Conservation (phyloP, 768 basidiomycete genomes). For the Mrakia blollopis region DNA sequence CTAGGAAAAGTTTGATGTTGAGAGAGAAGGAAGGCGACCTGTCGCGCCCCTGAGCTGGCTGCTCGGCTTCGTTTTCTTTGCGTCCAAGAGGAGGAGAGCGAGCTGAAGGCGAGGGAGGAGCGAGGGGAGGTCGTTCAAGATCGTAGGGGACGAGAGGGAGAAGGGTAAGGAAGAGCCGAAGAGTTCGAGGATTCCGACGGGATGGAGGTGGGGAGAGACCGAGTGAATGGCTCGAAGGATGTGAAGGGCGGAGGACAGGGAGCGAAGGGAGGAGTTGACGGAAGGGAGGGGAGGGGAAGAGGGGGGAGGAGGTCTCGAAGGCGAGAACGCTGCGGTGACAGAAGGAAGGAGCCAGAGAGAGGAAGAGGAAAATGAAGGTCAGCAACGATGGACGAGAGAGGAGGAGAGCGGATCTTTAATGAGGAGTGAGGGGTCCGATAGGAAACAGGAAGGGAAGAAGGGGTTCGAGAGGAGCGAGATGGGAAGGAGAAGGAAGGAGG, state of each 20-base stretch:
- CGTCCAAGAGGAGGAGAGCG: constrained; percentile 7
- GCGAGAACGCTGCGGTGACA: background rate
- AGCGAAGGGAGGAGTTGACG: background rate
- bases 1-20: background rate
- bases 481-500: too few relatives aligned
- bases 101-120: background rate
- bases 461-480: too few relatives aligned
- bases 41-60: constrained; percentile 7
- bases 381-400: too few relatives aligned
- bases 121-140: background rate
- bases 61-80: background rate
- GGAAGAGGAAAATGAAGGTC: background rate
- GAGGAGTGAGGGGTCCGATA: too few relatives aligned
- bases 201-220: background rate
- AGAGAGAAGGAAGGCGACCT: background rate
- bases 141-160: background rate
- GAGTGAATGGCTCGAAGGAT: too few relatives aligned
- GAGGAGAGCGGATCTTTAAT: too few relatives aligned
- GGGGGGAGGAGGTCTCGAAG: background rate
- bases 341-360: background rate
- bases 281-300: background rate
- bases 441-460: too few relatives aligned
- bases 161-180: background rate
- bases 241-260: background rate
- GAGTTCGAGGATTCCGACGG: too few relatives aligned